Percentiles rank a stretch among this genome's conserved stretches.
Conservation (phyloP, 2,329 filamentous ascomycete genomes). For the Alternaria conjuncta region DNA sequence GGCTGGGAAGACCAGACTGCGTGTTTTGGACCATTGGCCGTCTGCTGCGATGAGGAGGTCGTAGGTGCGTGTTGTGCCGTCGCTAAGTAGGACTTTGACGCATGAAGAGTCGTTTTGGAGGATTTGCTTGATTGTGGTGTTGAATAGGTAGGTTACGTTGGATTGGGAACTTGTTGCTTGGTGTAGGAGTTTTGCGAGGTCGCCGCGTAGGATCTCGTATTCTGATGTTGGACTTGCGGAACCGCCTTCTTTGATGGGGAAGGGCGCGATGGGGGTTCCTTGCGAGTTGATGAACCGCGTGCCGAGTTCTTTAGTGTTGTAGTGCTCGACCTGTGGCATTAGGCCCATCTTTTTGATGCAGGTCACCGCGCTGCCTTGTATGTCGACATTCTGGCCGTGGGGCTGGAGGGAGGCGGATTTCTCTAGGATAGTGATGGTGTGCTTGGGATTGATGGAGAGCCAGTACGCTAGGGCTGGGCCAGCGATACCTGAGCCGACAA, state of each 20-base stretch:
- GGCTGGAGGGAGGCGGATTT: background rate
- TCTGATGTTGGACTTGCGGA: background rate
- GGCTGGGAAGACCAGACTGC: constrained; percentile 31
- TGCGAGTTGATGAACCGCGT: background rate
- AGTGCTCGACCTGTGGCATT: background rate
- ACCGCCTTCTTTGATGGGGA: background rate
- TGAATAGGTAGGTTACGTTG: background rate
- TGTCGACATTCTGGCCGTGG: background rate
- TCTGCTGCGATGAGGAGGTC: constrained; percentile 65
- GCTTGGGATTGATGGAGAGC: background rate
- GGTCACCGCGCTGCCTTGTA: background rate
- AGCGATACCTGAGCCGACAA: background rate
- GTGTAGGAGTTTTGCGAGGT: background rate
- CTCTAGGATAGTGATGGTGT: background rate
- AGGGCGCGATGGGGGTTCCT: constrained; percentile 35
- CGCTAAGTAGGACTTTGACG: constrained; percentile 20
- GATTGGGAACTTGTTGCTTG: background rate
- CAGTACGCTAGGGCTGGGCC: background rate
- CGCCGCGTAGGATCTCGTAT: background rate
- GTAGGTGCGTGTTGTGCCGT: constrained; percentile 53
- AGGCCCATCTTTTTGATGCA: background rate
- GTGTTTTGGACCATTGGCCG: constrained; percentile 59
- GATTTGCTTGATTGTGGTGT: background rate
- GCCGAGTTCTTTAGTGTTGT: background rate
- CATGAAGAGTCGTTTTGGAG: background rate